Conservation (phyloP, 768 basidiomycete species). For the Hydnomerulius pinastri region DNA sequence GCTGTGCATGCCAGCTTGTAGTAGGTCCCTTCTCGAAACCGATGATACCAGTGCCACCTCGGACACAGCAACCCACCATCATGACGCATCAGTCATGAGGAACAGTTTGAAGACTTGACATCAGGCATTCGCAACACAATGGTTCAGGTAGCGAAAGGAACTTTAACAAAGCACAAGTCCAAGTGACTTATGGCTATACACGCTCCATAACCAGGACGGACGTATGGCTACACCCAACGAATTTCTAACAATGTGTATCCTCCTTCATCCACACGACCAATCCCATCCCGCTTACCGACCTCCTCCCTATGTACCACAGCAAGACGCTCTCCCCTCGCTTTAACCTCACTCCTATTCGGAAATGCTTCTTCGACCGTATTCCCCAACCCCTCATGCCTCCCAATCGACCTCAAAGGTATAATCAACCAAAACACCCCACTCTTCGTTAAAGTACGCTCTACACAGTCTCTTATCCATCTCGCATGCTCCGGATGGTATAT, state of each 20-base stretch:
- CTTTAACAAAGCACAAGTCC: too few relatives aligned
- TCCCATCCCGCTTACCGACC: slow-evolving; percentile 50
- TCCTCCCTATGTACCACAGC: slow-evolving; percentile 50
- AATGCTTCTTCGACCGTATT: slow-evolving; percentile 60
- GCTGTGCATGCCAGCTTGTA: too few relatives aligned
- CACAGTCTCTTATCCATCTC: slow-evolving; percentile 64
- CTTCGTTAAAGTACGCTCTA: slow-evolving; percentile 47
- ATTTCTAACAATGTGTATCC: slow-evolving; percentile 72
- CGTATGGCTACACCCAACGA: slow-evolving; percentile 64
- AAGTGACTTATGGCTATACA: too few relatives aligned
- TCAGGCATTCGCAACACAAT: too few relatives aligned
- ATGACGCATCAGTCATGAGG: too few relatives aligned
- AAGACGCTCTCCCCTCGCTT: slow-evolving; percentile 30
- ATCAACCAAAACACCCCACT: slow-evolving; percentile 71
- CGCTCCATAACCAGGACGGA: too few relatives aligned
- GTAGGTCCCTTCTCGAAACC: too few relatives aligned
- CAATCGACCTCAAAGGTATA: slow-evolving; percentile 65
- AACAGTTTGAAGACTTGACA: too few relatives aligned
- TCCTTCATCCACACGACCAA: slow-evolving; percentile 69
- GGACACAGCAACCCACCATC: too few relatives aligned
- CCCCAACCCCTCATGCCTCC: slow-evolving; percentile 60
- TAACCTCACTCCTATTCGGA: slow-evolving; percentile 17
- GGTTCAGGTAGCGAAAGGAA: too few relatives aligned
- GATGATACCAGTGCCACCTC: too few relatives aligned
- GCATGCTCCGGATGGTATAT: slow-evolving; percentile 75